Evolutionary conservation across 1,284 basidiomycete genomes (phyloP), one percentile per base, ranked within the genome.

Genomic region (Ceratobasidium sp.): DNA sequence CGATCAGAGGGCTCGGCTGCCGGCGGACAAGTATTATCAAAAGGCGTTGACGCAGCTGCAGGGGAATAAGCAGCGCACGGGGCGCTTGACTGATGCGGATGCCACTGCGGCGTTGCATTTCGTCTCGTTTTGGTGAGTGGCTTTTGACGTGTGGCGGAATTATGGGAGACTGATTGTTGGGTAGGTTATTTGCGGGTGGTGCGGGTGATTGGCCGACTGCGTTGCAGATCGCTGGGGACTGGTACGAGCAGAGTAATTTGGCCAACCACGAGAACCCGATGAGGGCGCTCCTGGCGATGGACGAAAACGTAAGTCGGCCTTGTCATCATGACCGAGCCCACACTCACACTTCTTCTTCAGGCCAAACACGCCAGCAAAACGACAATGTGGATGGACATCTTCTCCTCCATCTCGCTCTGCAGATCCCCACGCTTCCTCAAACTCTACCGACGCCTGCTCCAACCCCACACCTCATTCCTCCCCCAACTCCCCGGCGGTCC

Each of bases 321-420:
- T 46, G 44, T 40, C 92, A 82, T 91, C 92, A n/a, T n/a, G n/a
- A n/a, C 2, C 80, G 88, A 59, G 86, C 87, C 54, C 86, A 13
- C 93, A 81, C 85, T 88, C 75, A 87, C 84, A 79, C 88, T 93
- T 88, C 85, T 85, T 67, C 81, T 85, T 56, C 84, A 87, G 3
- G 87, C 86, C 13, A 89, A 90, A 80, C 86, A 91, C 80, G 89
- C 90, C 20, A 88, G 93, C 64, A 93, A 93, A 83, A 87, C 88
- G 59, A 92, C 90, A 3, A 89, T 94, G 93, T 94, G 92, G 90
- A 85, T 93, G 77, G 93, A 95, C 82, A 89, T 93, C 79, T 88
- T 94, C 83, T 88, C 92, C 65, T 90, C 90, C 81, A 83, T 93
- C 71, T 91, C 90, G 38, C 83, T 89, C 77, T 85, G 87, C 81